A percentile compares a stretch with the other conserved stretches of the same genome.
phyloP scores from a whole-genome alignment of 345 rosid species.

The Syzygium aqueum region DNA sequence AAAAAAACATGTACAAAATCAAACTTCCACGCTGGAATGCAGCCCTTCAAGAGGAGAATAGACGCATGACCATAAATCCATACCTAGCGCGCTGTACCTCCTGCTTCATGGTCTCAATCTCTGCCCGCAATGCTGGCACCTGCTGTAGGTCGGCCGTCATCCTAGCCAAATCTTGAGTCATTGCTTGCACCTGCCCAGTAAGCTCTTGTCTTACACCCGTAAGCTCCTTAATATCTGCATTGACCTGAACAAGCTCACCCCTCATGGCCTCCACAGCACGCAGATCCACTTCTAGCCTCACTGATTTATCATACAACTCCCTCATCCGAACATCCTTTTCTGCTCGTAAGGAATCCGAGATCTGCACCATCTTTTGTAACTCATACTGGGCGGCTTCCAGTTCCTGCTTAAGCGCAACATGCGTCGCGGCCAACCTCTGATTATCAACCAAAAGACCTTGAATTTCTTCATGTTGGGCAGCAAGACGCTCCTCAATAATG shows the following conservation, averaged over 20 bases:
- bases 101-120: constrained; percentile 74
- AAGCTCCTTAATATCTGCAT: constrained; percentile 71
- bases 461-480: constrained; percentile 79
- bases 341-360: constrained; percentile 48
- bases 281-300: constrained; percentile 56
- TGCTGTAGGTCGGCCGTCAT: constrained; percentile 63
- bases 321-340: constrained; percentile 85
- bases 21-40: neutral
- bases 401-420: constrained; percentile 91
- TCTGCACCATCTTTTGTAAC: constrained; percentile 53
- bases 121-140: constrained; percentile 58
- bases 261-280: constrained; percentile 58
- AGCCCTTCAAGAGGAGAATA: neutral
- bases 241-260: constrained; percentile 52
- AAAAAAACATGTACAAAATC: constrained; percentile 1
- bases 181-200: constrained; percentile 52
- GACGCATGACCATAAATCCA: neutral
- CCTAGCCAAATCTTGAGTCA: constrained; percentile 69
- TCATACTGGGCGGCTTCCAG: constrained; percentile 79
- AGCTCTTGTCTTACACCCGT: constrained; percentile 59
- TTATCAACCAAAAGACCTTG: constrained; percentile 84
- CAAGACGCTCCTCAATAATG: constrained; percentile 63
- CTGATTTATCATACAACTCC: constrained; percentile 74
- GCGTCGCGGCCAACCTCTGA: constrained; percentile 81
- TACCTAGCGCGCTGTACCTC: constrained; percentile 92